Base-by-base conservation (phyloP, 768 basidiomycete genomes). In the Lactarius akahatsu region DNA sequence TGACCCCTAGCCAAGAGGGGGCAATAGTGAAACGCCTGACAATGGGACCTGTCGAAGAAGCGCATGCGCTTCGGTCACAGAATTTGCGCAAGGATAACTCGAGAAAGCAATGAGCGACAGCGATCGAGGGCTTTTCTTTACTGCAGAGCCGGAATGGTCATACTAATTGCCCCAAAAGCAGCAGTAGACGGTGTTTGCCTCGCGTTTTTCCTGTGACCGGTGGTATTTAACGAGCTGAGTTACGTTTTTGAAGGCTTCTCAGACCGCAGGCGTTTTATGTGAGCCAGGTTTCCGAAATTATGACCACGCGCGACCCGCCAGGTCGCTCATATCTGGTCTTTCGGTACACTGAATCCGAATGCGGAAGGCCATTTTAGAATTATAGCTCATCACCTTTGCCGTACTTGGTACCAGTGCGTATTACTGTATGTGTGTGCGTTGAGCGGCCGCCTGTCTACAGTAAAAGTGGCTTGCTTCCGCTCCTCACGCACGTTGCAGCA, bases 261-360 rank as follows among this genome's bases (percentile, higher is more conserved):
- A 52, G 50, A 28, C 50, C 50, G 50, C 50, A 52, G 50, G 50
- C n/a, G 50, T 50, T 50, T 11, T 50, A 50, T 50, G 50, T 50
- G 50, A 52, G 50, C 26, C 6, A 4, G 50, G 50, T 40, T 15
- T 40, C 38, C 38, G 38, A 52, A 52, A 52, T 52, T 52, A 52
- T 52, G 26, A 6, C 50, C 50, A 52, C 50, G 50, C 50, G 50
- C 50, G 23, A 26, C 50, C 13, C 50, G 50, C 50, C 50, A 52
- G 50, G 50, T 52, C 23, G 50, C 50, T 52, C 50, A 52, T 52
- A 52, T 52, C 50, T 52, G 50, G 50, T 52, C 26, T 26, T 52
- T 52, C 23, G 50, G 50, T 7, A 52, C 23, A 52, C 13, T 52
- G 50, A 52, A 52, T 15, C 50, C 50, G 50, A 52, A 52, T 52